Base-by-base conservation (phyloP, 176 grass and related monocot species). In the Oropetium thomaeum region DNA sequence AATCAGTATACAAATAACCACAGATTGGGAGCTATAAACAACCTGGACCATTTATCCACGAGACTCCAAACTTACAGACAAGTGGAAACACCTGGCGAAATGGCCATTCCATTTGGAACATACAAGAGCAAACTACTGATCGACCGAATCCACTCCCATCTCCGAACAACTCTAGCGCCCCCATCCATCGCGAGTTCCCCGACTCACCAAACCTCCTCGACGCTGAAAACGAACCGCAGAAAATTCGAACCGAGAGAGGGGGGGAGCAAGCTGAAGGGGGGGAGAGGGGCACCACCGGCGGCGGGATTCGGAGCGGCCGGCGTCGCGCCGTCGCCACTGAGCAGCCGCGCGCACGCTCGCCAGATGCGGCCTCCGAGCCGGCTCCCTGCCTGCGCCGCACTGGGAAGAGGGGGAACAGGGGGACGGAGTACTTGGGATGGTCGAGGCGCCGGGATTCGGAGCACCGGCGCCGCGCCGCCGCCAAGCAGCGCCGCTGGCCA, bases 281-380 rank as follows among this genome's bases (percentile, higher is more conserved):
- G 9, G 57, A 0, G 35, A 27, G 0, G 11, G 23, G 19, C 8
- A 84, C 92, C 83, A 99, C 96, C 20, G 89, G 96, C 32, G 96
- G 92, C 25, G 96, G 96, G 77, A 81, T 89, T 88, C 6, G 85
- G 82, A 14, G 84, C 89, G 22, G 87, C 96, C 96, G 96, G 45
- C 35, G 76, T 82, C 96, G 87, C 23, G 89, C 89, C 4, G 59
- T 75, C 32, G 39, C 62, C 6, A n/a, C n/a, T n/a, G n/a, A n/a
- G n/a, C n/a, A n/a, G n/a, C n/a, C n/a, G n/a, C n/a, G n/a, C n/a
- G n/a, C n/a, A n/a, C n/a, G n/a, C n/a, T n/a, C n/a, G n/a, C n/a
- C n/a, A n/a, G n/a, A n/a, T n/a, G n/a, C n/a, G n/a, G n/a, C n/a
- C n/a, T n/a, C n/a, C n/a, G n/a, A n/a, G n/a, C n/a, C n/a, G n/a